Percentiles rank a stretch among this genome's conserved stretches.
Conservation (phyloP, 345 rosid genomes). For the Populus ilicifolia region DNA sequence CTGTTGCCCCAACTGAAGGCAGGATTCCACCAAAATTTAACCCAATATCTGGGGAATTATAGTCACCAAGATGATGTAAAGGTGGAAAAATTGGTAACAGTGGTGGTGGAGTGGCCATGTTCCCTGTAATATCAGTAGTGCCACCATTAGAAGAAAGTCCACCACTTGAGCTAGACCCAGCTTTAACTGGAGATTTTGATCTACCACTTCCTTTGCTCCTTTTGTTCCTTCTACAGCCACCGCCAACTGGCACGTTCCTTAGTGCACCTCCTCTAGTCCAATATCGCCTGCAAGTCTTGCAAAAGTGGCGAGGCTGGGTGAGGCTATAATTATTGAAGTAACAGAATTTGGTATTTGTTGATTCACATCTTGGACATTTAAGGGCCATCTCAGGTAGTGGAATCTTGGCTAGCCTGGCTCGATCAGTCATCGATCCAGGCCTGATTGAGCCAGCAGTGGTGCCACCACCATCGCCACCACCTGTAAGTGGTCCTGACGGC, state of each 20-base stretch:
- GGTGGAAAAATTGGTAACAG: conserved; percentile 42
- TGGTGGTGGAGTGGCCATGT: conserved; percentile 20
- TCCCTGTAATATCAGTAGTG: conserved; percentile 27
- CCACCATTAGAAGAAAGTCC: conserved; percentile 32
- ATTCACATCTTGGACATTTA: conserved; percentile 66
- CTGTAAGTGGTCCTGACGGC: conserved; percentile 24
- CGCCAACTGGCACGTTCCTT: conserved; percentile 71
- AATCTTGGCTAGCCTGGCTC: conserved; percentile 53
- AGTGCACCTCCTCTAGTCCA: conserved; percentile 82
- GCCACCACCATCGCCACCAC: conserved; percentile 32
- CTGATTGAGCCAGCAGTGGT: conserved; percentile 20
- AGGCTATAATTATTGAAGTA: conserved; percentile 75
- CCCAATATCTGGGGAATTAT: conserved; percentile 28
- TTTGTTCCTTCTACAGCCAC: conserved; percentile 56
- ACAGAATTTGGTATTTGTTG: conserved; percentile 68
- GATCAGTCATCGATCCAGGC: conserved; percentile 51
- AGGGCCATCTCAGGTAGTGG: conserved; percentile 56
- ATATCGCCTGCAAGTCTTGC: conserved; percentile 71
- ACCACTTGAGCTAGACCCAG: conserved; percentile 23
- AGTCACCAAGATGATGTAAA: conserved; percentile 36
- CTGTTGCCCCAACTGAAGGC: conserved; percentile 5
- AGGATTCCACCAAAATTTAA: conserved; percentile 35
- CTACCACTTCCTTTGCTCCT: conserved; percentile 53
- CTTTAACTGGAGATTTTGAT: conserved; percentile 44
- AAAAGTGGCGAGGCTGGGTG: conserved; percentile 75